Base-by-base conservation (phyloP, 345 rosid genomes). In the Lagerstroemia speciosa region DNA sequence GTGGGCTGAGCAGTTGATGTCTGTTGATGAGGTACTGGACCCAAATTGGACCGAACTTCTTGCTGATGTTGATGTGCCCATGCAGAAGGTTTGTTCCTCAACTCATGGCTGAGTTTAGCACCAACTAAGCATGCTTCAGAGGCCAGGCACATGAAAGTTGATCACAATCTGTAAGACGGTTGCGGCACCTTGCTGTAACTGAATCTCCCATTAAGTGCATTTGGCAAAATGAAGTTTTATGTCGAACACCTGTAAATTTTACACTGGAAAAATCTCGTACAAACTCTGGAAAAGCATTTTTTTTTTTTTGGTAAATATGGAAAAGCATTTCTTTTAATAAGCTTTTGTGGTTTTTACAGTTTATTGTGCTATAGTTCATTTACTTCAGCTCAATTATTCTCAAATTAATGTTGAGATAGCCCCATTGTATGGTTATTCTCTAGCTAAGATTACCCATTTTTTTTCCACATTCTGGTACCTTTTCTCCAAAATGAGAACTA, bases 1-100 rank as follows among this genome's bases (percentile, higher is more conserved):
- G 64, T 90, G 86, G 90, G 84, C 84, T 29, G 96, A 91, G 75
- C 87, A 89, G 48, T 86, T 91, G 68, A 84, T 91, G 62, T 77
- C 89, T 14, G 87, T 78, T 79, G 89, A 82, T 29, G 86, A 83
- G 76, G 71, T 55, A 62, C 73, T 90, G 76, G 52, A 77, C 58
- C 6, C 87, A 72, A 57, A 77, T 64, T 85, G 85, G 91, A 83
- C 80, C 58, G 89, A 87, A 65, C 78, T 89, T 81, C 81, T 87
- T 37, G 77, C 55, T 43, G 95, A 86, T 75, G 74, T 76, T 57
- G 72, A 65, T 45, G 58, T 76, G 71, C 65, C 74, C 65, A 88
- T 79, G 73, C 85, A 89, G 30, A 75, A 89, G 97, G 97, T 91
- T 66, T 52, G 71, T 43, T 40, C 67, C 31, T 65, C 43, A 65